phyloP scores from a whole-genome alignment of 345 rosid genomes.

The Aquilaria sinensis region DNA sequence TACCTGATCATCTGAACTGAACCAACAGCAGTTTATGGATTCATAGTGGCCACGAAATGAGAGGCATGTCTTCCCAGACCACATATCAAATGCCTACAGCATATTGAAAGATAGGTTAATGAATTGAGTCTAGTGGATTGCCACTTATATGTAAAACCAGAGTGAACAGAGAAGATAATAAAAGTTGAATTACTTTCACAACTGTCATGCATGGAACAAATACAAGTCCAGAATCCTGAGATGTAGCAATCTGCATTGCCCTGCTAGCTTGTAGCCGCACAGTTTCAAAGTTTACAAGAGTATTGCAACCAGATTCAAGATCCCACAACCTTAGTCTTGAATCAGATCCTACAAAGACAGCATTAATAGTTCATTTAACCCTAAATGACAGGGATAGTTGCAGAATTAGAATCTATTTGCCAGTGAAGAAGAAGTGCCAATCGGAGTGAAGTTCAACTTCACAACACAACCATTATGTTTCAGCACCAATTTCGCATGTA shows the following conservation, averaged over 20 bases:
- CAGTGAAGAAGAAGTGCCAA: neutral
- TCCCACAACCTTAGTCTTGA: conserved; percentile 96
- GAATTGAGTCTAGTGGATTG: conserved; percentile 1
- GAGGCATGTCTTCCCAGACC: conserved; percentile 64
- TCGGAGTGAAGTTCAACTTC: no score
- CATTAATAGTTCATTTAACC: conserved; percentile 6
- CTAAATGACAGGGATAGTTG: conserved; percentile 3
- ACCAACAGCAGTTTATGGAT: conserved; percentile 73
- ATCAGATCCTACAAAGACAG: conserved; percentile 62
- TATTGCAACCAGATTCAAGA: conserved; percentile 80
- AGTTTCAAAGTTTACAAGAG: conserved; percentile 88
- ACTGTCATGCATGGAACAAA: conserved; percentile 88
- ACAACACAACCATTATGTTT: no score
- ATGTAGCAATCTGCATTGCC: conserved; percentile 58
- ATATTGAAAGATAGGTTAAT: conserved; percentile 9
- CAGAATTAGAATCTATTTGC: neutral
- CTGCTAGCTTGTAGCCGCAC: conserved; percentile 77
- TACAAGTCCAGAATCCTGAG: conserved; percentile 62
- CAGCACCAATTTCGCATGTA: no score
- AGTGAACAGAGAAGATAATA: neutral
- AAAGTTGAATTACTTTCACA: conserved; percentile 47
- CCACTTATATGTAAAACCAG: conserved; percentile 6
- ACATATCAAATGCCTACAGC: conserved; percentile 68
- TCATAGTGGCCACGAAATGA: conserved; percentile 86
- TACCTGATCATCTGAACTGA: conserved; percentile 80